These are phyloP conservation scores for Emydomyces testavorans DNA, from an alignment of 2,329 filamentous ascomycete species.

Conservation along the genomic window DNA sequence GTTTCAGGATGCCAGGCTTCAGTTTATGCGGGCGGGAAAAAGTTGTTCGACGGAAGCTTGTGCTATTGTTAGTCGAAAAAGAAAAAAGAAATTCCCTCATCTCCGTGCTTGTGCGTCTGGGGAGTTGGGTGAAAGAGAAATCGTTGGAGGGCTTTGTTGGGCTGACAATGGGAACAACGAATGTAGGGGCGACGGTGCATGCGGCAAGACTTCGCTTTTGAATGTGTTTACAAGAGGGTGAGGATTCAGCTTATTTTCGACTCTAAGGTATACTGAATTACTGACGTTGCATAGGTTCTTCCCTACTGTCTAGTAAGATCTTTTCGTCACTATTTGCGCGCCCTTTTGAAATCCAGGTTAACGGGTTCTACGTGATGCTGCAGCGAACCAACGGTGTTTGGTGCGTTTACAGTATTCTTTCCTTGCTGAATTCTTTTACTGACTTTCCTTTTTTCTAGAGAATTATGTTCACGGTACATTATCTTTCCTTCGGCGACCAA, in stretches of 20 bases:
- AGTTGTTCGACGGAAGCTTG: slow-evolving; percentile 90
- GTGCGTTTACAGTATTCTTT: slow-evolving; percentile 28
- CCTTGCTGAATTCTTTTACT: slow-evolving; percentile 13
- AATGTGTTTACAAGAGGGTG: slow-evolving; percentile 98
- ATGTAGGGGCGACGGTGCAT: slow-evolving; percentile 79
- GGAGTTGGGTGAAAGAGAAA: background rate
- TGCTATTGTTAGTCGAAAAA: slow-evolving; percentile 55
- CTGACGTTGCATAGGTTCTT: slow-evolving; percentile 57
- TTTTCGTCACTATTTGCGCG: slow-evolving; percentile 9
- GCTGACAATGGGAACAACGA: background rate
- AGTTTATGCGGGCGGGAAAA: slow-evolving; percentile 58
- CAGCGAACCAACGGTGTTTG: slow-evolving; percentile 86
- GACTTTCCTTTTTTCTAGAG: slow-evolving; percentile 43
- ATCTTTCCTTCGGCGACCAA: background rate
- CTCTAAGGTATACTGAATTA: background rate
- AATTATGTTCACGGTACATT: slow-evolving; percentile 91
- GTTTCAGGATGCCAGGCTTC: slow-evolving; percentile 34
- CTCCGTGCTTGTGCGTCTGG: slow-evolving; percentile 1
- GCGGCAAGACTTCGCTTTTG: slow-evolving; percentile 89
- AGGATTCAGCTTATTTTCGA: slow-evolving; percentile 22
- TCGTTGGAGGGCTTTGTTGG: background rate
- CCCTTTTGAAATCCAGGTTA: slow-evolving; percentile 18
- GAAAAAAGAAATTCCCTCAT: background rate
- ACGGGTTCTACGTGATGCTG: slow-evolving; percentile 6
- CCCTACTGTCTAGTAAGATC: slow-evolving; percentile 73